These are phyloP conservation scores for Metschnikowia cubensis DNA, from an alignment of 805 yeast genomes.

Conservation along the genomic window DNA sequence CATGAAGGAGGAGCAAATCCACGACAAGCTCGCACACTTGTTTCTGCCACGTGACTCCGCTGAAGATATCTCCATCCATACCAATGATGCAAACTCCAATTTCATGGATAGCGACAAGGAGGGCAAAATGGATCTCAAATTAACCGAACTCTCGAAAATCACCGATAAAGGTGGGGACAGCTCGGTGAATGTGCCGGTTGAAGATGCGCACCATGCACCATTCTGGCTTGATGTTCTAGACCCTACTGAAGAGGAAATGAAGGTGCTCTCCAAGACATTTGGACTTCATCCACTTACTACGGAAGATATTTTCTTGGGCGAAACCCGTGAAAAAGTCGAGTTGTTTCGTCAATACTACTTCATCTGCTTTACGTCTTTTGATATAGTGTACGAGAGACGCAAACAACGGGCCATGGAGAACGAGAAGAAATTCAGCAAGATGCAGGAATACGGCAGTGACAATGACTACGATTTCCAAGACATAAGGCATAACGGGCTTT, in stretches of 20 bases:
- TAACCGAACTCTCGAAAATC: neutral
- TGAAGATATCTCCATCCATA: slow-evolving; percentile 1
- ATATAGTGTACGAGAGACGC: slow-evolving; percentile 68
- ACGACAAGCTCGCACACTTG: slow-evolving; percentile 7
- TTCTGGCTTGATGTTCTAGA: slow-evolving; percentile 86
- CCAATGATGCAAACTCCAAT: neutral
- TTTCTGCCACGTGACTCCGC: slow-evolving; percentile 7
- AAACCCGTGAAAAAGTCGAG: slow-evolving; percentile 93
- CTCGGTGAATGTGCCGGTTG: neutral
- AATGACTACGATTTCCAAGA: slow-evolving; percentile 4
- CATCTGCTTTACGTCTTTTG: slow-evolving; percentile 68
- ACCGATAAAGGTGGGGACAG: neutral
- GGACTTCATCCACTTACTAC: slow-evolving; percentile 96
- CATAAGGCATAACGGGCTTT: slow-evolving; percentile 4
- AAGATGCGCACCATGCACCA: slow-evolving; percentile 22
- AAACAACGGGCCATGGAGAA: slow-evolving; percentile 47
- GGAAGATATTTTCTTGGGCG: slow-evolving; percentile 90
- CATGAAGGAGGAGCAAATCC: slow-evolving; percentile 11
- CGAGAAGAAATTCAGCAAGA: slow-evolving; percentile 34
- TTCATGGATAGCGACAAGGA: neutral
- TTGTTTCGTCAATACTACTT: slow-evolving; percentile 86
- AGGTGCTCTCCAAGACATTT: slow-evolving; percentile 81
- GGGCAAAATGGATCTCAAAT: neutral
- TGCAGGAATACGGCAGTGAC: slow-evolving; percentile 28
- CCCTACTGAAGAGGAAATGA: slow-evolving; percentile 97